Base-by-base conservation (phyloP, 1,284 basidiomycete genomes). In the Meira miltonrushii region DNA sequence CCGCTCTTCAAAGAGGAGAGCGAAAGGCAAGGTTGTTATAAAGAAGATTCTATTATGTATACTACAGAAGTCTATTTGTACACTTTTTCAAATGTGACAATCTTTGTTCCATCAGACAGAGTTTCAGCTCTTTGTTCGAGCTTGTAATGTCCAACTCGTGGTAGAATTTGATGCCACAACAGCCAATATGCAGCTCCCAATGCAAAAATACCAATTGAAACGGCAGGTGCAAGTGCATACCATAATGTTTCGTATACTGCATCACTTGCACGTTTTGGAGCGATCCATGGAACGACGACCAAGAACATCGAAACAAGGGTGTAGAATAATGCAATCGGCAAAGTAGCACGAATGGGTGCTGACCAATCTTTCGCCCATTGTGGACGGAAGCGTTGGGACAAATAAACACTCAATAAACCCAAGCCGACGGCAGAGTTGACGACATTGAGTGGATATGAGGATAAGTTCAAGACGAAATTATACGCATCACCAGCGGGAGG, bases 311-410 rank as follows among this genome's bases (percentile, higher is more conserved):
- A 80, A 1, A 82, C 82, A 9, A 79, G 82, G 2, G 85, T 73
- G 80, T 84, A 86, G 67, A 86, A 85, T 0, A 82, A 68, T 0
- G 83, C 84, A 2, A 86, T 60, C 1, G 84, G 84, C 75, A 85
- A 83, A 39, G 52, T 41, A 9, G 54, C 58, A 19, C 52, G 62
- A 58, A 75, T 62, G 4, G 72, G 68, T 0, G 71, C 57, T 2
- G 48, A 43, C 75, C 75, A 77, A 10, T 61, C 54, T 17, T 63
- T 59, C 10, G 68, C 50, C 40, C 63, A 66, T 41, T 51, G n/a
- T 1, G 58, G 60, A 12, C 59, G 60, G n/a, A 55, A 33, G 3
- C 12, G 11, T 1, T 39, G 44, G 7, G 62, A 60, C 15, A 77
- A 48, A 61, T 72, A 75, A 10, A 69, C 49, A 8, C 63, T 21